Conservation (phyloP, 2,329 filamentous ascomycete genomes). For the Penicillium palitans region DNA sequence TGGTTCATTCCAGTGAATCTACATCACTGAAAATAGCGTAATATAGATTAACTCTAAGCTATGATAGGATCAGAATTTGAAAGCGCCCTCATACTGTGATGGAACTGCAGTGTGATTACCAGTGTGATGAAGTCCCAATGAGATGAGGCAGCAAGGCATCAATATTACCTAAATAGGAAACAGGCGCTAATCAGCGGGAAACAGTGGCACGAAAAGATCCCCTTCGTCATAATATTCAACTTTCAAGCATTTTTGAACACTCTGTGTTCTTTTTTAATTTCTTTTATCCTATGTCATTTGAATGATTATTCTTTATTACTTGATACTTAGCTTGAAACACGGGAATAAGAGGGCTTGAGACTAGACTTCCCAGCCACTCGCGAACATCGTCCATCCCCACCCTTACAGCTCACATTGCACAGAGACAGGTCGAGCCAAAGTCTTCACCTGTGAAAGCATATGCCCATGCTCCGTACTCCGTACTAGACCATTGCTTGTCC, state of each 20-base stretch:
- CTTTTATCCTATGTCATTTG: neutral
- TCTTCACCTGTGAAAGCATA: neutral
- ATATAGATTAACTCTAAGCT: neutral
- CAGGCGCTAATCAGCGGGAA: slow-evolving; percentile 1
- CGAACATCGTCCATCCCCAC: slow-evolving; percentile 7
- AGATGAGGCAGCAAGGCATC: slow-evolving; percentile 3
- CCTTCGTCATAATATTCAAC: neutral
- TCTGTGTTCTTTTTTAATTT: neutral
- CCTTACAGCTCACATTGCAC: slow-evolving; percentile 6
- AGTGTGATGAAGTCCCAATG: neutral
- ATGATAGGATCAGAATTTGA: neutral
- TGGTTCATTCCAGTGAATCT: neutral
- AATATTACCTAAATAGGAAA: neutral
- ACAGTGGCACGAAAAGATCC: neutral
- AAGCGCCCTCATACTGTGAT: neutral
- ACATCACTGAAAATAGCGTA: neutral
- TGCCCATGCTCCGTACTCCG: neutral
- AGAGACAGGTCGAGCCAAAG: neutral
- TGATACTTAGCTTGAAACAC: neutral
- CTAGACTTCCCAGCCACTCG: slow-evolving; percentile 6
- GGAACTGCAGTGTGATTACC: neutral
- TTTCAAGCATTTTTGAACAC: neutral
- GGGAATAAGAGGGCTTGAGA: neutral
- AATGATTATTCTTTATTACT: neutral
- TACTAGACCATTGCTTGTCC: neutral